Evolutionary conservation across 768 basidiomycete species (phyloP).

Genomic region (Zangia roseola): DNA sequence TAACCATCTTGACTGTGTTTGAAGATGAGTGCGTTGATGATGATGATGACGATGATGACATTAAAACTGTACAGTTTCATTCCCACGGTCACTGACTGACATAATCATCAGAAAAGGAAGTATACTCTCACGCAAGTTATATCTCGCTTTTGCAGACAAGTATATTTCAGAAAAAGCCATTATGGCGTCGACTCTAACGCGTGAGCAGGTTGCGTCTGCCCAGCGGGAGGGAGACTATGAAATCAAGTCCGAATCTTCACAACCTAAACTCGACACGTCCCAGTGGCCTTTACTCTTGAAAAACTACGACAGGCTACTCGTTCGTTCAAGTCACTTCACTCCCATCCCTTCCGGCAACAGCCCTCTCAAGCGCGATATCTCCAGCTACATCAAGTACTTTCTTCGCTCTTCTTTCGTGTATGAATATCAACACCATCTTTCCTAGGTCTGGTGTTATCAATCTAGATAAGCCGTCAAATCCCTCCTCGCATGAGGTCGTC

Average conservation of each 20-base stretch:
- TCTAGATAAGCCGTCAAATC: conserved; percentile 98
- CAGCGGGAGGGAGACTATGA: conserved; percentile 74
- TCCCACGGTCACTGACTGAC: conserved; percentile 16
- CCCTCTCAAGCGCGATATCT: conserved; percentile 93
- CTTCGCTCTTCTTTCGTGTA: background rate
- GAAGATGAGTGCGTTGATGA: background rate
- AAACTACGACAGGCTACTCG: conserved; percentile 96
- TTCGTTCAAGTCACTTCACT: conserved; percentile 96
- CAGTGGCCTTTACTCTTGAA: conserved; percentile 97
- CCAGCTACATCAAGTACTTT: conserved; percentile 84
- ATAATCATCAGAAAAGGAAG: conserved; percentile 14
- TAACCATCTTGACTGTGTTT: conserved; percentile 59
- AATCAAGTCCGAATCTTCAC: conserved; percentile 74
- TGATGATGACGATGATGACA: conserved; percentile 14
- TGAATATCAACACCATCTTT: conserved; percentile 3
- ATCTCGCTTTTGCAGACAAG: conserved; percentile 17
- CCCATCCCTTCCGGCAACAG: conserved; percentile 94
- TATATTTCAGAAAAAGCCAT: background rate
- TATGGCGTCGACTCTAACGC: conserved; percentile 42
- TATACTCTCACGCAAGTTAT: conserved; percentile 4
- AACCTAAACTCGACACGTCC: conserved; percentile 87
- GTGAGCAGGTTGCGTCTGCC: conserved; percentile 69
- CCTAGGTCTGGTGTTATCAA: conserved; percentile 95
- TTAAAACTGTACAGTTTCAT: conserved; percentile 52
- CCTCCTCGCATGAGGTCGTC: conserved; percentile 98